Evolutionary conservation across 2,329 filamentous ascomycete species (phyloP).

Genomic region (Cladosporium sp.): DNA sequence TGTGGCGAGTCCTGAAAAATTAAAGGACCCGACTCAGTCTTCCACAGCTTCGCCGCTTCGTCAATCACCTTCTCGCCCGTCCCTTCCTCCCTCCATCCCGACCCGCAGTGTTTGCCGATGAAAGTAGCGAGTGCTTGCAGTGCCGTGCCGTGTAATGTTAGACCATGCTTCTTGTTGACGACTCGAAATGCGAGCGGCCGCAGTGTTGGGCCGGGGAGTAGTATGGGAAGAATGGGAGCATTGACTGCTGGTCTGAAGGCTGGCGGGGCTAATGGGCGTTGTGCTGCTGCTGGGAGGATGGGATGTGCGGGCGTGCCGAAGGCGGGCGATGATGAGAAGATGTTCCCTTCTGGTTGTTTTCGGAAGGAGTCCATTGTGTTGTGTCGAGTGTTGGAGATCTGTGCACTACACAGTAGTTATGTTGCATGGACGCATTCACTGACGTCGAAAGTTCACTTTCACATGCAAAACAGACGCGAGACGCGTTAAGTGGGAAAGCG

Average conservation of each 20-base stretch:
- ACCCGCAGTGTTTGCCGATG: conserved; percentile 89
- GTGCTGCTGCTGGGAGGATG: conserved; percentile 41
- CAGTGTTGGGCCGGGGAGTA: conserved; percentile 81
- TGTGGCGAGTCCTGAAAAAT: conserved; percentile 77
- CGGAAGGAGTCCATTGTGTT: conserved; percentile 5
- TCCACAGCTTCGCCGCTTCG: conserved; percentile 88
- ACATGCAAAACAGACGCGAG: conserved; percentile 1
- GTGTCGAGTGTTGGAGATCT: no score
- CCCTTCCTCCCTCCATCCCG: conserved; percentile 93
- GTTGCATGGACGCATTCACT: no score
- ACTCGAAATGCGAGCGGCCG: conserved; percentile 89
- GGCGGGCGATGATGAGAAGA: conserved; percentile 78
- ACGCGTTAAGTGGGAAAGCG: background rate
- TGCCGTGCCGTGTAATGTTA: conserved; percentile 85
- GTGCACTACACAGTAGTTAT: no score
- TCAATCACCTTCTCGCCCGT: conserved; percentile 89
- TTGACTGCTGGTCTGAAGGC: conserved; percentile 45
- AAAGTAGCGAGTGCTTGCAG: conserved; percentile 82
- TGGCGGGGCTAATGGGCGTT: conserved; percentile 43
- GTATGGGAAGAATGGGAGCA: conserved; percentile 73
- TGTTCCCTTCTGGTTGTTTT: background rate
- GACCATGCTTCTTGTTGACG: conserved; percentile 95
- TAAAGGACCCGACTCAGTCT: conserved; percentile 79
- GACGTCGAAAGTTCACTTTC: no score
- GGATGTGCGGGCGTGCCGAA: conserved; percentile 85